Conservation (phyloP, 495 filamentous ascomycete species). For the Elasticomyces elasticus region DNA sequence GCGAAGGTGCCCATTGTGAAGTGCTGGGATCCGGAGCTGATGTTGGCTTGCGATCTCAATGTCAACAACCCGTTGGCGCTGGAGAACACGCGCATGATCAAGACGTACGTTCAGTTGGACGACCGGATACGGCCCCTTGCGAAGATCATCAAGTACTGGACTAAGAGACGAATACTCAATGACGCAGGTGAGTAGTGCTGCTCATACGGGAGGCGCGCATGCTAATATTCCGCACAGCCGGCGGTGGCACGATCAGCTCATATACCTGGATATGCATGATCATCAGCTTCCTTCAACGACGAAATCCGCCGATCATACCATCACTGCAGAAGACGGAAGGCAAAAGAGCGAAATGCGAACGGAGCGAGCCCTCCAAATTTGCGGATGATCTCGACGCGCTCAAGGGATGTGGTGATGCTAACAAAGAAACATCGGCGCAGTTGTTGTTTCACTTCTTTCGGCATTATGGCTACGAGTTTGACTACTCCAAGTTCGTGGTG, state of each 20-base stretch:
- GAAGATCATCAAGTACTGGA: conserved; percentile 97
- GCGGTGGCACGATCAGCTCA: conserved; percentile 90
- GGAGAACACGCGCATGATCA: conserved; percentile 96
- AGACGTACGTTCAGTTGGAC: conserved; percentile 92
- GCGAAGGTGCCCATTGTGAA: conserved; percentile 98
- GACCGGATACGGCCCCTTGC: conserved; percentile 81
- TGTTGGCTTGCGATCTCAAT: conserved; percentile 94
- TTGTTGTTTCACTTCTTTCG: conserved; percentile 90
- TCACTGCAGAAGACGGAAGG: conserved; percentile 71
- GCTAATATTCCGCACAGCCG: conserved; percentile 42
- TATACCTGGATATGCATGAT: conserved; percentile 99
- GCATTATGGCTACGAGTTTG: conserved; percentile 84
- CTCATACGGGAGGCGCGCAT: neutral
- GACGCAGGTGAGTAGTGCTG: conserved; percentile 66
- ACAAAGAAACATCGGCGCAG: conserved; percentile 71
- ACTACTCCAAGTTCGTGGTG: conserved; percentile 74
- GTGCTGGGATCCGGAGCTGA: conserved; percentile 91
- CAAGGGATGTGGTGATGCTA: conserved; percentile 61
- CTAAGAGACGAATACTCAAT: conserved; percentile 80
- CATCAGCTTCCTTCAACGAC: conserved; percentile 86
- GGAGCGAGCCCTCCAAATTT: conserved; percentile 62
- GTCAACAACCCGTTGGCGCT: conserved; percentile 92
- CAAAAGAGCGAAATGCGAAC: conserved; percentile 42
- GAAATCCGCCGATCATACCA: conserved; percentile 78
- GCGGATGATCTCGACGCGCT: conserved; percentile 72